Conservation (phyloP, 306 rosid genomes). For the Hippophae gyantsensis region DNA sequence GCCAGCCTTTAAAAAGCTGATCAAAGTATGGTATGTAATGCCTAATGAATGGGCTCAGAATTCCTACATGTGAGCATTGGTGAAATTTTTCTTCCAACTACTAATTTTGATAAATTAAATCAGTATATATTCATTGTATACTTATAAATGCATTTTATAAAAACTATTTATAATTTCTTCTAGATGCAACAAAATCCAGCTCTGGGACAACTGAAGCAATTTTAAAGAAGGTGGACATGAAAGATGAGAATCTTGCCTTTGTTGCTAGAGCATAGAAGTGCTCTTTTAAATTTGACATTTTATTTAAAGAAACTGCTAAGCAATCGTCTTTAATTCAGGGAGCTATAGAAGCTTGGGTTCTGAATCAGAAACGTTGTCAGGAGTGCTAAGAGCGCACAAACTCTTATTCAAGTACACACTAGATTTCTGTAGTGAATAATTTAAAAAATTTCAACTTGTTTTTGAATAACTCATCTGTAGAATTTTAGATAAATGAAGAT, state of each 20-base stretch:
- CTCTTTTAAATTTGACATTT: constrained; percentile 21
- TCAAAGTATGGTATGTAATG: no score
- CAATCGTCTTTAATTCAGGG: constrained; percentile 44
- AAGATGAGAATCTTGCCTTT: constrained; percentile 69
- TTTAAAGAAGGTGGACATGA: constrained; percentile 34
- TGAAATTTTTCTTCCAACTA: no score
- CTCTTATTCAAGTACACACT: constrained; percentile 52
- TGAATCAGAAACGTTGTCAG: constrained; percentile 81
- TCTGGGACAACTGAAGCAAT: constrained; percentile 26
- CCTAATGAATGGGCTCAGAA: no score
- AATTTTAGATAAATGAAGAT: constrained; percentile 63
- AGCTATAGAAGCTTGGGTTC: constrained; percentile 89
- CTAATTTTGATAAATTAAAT: no score
- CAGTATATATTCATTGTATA: no score
- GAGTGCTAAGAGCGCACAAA: constrained; percentile 55
- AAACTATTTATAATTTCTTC: constrained; percentile 19
- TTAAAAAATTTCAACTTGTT: background rate
- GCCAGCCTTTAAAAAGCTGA: no score
- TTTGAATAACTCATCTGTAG: constrained; percentile 35
- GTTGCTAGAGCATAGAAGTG: constrained; percentile 99
- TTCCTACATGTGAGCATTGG: no score
- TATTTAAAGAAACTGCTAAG: constrained; percentile 15
- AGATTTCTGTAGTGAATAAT: constrained; percentile 12
- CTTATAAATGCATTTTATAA: constrained; percentile 1
- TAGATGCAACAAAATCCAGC: constrained; percentile 40